Evolutionary conservation across 768 basidiomycete species (phyloP), one percentile per base, ranked within the genome.

Genomic region (Butyriboletus loyo): DNA sequence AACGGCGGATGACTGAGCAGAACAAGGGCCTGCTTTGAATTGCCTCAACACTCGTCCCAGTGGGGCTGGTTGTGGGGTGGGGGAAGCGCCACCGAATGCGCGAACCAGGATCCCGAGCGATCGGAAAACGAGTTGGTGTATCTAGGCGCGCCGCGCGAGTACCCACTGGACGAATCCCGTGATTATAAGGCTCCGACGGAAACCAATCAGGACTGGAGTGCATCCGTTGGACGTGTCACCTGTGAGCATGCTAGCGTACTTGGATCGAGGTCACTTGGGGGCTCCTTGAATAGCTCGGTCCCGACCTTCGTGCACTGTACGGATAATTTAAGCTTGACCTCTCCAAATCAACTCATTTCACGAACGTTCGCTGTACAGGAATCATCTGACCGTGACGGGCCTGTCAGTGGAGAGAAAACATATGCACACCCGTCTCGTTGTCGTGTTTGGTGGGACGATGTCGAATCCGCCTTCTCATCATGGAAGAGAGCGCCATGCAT

Each of bases 11-110:
- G 24, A 37, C 15, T 25, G 51, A 32, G 24, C 47, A 48, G 42
- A 49, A 44, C 1, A 9, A n/a, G n/a, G 36, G 68, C 75, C 52
- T 63, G 69, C 63, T 76, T 75, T 11, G 72, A 75, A 10, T 71
- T 73, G 38, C n/a, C 48, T 37, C n/a, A n/a, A n/a, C n/a, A n/a
- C 24, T 11, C 10, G 25, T 34, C 46, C n/a, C 66, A 63, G 19
- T 63, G n/a, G 51, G 52, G 64, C 51, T 62, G 74, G 35, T 19
- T 31, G 32, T 58, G 30, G 35, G 49, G 43, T 25, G 31, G 47
- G 62, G 47, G 52, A 49, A 34, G n/a, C 11, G 43, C 11, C 28
- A 21, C 38, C 28, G 22, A 11, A 45, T 48, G 28, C 31, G 39
- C 46, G 30, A 19, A 30, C 13, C 21, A 44, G 21, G 30, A 19